Evolutionary conservation across 2,329 filamentous ascomycete species (phyloP).

Genomic region (Beauveria pseudobassiana): DNA sequence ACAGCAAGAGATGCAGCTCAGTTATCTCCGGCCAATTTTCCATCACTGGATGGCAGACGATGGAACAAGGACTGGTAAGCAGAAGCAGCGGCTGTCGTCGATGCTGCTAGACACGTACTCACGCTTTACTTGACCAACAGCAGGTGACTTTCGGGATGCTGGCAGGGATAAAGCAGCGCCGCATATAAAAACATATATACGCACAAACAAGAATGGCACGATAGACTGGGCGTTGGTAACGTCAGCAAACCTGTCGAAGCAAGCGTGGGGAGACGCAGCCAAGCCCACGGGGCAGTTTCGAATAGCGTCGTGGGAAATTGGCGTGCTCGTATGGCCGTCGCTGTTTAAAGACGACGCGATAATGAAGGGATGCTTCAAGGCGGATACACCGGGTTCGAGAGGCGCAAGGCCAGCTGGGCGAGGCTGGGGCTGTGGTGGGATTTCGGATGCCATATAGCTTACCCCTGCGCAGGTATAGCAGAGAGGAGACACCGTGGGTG

Average conservation of each 20-base stretch:
- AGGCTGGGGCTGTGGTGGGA: constrained; percentile 44
- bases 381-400: constrained; percentile 41
- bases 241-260: constrained; percentile 85
- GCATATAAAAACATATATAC: constrained; percentile 84
- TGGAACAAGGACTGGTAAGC: background rate
- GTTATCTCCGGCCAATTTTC: constrained; percentile 62
- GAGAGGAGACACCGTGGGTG: constrained; percentile 68
- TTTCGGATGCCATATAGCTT: constrained; percentile 78
- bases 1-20: constrained; percentile 65
- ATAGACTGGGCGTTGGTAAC: constrained; percentile 84
- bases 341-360: constrained; percentile 38
- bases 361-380: constrained; percentile 65
- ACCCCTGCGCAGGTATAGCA: constrained; percentile 59
- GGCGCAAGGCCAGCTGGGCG: constrained; percentile 14
- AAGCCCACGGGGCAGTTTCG: constrained; percentile 53
- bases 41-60: constrained; percentile 67
- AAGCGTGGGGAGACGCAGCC: constrained; percentile 71
- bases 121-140: background rate
- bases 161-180: constrained; percentile 66
- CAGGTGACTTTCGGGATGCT: constrained; percentile 32
- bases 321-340: constrained; percentile 74
- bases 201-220: constrained; percentile 41
- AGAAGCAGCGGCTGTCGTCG: background rate
- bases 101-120: background rate
- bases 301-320: constrained; percentile 76